Evolutionary conservation across 352 stramenopile species (phyloP).

Genomic region (Globisporangium middletonii): DNA sequence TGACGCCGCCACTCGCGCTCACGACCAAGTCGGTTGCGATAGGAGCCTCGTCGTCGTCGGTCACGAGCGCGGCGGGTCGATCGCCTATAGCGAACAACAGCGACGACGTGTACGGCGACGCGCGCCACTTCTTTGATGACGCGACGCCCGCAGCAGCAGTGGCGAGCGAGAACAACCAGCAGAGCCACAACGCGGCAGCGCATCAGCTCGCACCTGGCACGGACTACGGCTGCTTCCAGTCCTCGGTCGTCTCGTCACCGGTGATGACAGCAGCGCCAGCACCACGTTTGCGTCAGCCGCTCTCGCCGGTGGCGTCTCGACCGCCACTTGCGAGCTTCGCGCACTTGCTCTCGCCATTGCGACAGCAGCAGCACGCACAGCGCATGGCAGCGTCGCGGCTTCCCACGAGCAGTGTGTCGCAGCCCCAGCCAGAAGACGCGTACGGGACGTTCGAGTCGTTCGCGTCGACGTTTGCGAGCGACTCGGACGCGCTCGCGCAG

Average conservation of each 20-base stretch:
- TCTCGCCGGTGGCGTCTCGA: conserved; percentile 1
- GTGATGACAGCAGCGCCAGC: neutral
- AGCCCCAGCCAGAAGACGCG: conserved; percentile 1
- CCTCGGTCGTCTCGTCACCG: neutral
- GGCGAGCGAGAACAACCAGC: conserved; percentile 5
- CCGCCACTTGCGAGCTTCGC: neutral
- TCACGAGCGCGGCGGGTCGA: neutral
- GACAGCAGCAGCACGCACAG: neutral
- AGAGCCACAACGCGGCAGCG: neutral
- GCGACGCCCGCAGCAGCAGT: neutral
- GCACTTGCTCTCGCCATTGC: conserved; percentile 3
- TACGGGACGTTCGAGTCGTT: conserved; percentile 20
- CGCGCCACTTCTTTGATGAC: conserved; percentile 4
- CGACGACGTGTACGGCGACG: conserved; percentile 5
- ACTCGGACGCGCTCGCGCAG: conserved; percentile 12
- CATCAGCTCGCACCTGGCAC: neutral
- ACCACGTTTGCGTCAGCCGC: neutral
- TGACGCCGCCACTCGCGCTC: conserved; percentile 20
- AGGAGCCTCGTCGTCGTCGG: neutral
- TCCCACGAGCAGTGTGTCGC: neutral
- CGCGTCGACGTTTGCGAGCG: conserved; percentile 6
- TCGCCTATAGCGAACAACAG: no score
- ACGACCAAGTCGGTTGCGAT: conserved; percentile 1
- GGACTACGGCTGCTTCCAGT: conserved; percentile 6
- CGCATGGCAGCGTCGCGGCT: neutral